Conservation (phyloP, 2,329 filamentous ascomycete genomes). For the Pseudogymnoascus sp. region DNA sequence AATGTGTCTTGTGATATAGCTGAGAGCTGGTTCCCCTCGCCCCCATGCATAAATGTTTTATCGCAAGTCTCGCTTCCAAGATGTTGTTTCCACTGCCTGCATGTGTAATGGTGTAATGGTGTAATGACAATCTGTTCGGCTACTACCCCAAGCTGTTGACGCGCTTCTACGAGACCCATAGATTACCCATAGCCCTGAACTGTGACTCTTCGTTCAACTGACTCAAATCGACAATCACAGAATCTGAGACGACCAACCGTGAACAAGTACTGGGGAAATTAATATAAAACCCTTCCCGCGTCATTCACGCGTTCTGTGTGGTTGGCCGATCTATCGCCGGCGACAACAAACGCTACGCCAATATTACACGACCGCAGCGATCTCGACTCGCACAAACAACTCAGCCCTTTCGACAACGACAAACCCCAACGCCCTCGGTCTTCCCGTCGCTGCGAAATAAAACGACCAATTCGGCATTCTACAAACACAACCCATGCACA, state of each 20-base stretch:
- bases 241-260: neutral
- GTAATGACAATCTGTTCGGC: slow-evolving; percentile 7
- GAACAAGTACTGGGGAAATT: slow-evolving; percentile 5
- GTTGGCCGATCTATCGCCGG: neutral
- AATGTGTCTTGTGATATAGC: slow-evolving; percentile 4
- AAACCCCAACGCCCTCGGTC: neutral
- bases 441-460: neutral
- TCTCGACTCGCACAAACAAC: slow-evolving; percentile 7
- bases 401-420: neutral
- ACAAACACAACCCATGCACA: slow-evolving; percentile 5
- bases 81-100: neutral
- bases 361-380: slow-evolving; percentile 3
- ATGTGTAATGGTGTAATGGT: neutral
- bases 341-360: slow-evolving; percentile 6
- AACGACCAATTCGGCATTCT: neutral
- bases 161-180: neutral
- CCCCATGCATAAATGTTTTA: neutral
- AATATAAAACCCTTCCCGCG: slow-evolving; percentile 4
- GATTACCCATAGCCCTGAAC: neutral
- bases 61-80: slow-evolving; percentile 1
- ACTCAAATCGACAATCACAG: slow-evolving; percentile 2
- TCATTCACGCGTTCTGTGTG: slow-evolving; percentile 6
- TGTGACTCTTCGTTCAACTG: neutral
- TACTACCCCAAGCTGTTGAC: neutral
- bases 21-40: neutral